phyloP scores from a whole-genome alignment of 2,329 filamentous ascomycete species.

The Ophiostoma quercus region DNA sequence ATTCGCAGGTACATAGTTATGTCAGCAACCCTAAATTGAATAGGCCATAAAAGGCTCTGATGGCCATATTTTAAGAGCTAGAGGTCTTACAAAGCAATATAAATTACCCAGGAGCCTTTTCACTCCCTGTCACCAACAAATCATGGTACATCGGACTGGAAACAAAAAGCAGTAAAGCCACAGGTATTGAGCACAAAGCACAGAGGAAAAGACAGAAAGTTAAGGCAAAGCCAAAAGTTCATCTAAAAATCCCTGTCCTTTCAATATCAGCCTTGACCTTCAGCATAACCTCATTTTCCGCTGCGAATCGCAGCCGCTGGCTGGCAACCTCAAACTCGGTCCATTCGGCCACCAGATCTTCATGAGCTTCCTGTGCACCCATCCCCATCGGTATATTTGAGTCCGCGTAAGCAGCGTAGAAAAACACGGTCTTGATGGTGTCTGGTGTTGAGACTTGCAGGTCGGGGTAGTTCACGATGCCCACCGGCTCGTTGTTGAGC shows the following conservation, averaged over 20 bases:
- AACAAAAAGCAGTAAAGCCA: neutral
- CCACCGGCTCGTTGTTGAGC: slow-evolving; percentile 37
- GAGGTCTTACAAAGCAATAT: neutral
- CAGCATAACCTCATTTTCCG: slow-evolving; percentile 23
- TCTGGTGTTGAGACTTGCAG: slow-evolving; percentile 32
- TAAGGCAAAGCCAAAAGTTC: neutral
- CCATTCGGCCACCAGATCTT: slow-evolving; percentile 26
- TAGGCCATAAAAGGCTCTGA: neutral
- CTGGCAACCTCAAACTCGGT: slow-evolving; percentile 20
- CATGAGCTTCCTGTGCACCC: slow-evolving; percentile 26
- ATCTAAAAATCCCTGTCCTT: slow-evolving; percentile 15
- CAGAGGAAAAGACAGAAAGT: neutral
- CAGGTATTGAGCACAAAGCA: neutral
- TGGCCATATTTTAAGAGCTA: neutral
- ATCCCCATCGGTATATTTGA: slow-evolving; percentile 23
- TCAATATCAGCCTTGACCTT: slow-evolving; percentile 25
- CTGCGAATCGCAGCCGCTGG: slow-evolving; percentile 22
- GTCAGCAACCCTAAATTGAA: neutral
- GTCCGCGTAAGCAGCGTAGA: slow-evolving; percentile 35
- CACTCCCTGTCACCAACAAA: neutral
- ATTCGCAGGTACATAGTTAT: neutral
- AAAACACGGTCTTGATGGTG: slow-evolving; percentile 40
- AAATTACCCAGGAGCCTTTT: neutral
- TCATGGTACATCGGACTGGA: neutral
- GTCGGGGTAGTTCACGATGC: slow-evolving; percentile 37